A percentile compares a stretch with the other conserved stretches of the same genome.
Conservation (phyloP, 805 yeast genomes). For the Wickerhamomyces chambardii region DNA sequence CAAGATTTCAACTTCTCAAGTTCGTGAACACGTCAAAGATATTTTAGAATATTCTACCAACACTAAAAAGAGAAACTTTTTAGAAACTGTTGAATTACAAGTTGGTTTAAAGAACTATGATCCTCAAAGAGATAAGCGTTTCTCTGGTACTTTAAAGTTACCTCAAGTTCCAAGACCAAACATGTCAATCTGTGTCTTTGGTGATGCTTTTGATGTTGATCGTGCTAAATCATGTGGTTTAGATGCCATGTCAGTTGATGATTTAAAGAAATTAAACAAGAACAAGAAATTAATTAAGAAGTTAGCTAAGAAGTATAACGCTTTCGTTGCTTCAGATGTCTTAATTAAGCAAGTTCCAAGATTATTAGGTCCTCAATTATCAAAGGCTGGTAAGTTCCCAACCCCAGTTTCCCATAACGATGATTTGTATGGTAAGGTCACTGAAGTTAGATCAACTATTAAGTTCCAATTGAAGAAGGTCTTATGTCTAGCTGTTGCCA, state of each 20-base stretch:
- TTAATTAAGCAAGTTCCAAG: conserved; percentile 99
- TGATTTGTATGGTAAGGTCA: conserved; percentile 92
- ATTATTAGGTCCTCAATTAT: conserved; percentile 99
- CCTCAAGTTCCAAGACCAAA: conserved; percentile 99
- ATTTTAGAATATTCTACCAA: conserved; percentile 83
- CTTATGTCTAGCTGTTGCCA: conserved; percentile 98
- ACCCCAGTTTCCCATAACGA: conserved; percentile 99
- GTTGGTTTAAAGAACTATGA: conserved; percentile 99
- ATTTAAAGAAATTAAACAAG: conserved; percentile 99
- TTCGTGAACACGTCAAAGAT: conserved; percentile 94
- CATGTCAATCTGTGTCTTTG: conserved; percentile 99
- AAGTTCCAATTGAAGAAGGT: conserved; percentile 99
- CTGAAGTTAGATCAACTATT: conserved; percentile 98
- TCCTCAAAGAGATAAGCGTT: conserved; percentile 99
- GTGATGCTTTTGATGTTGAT: conserved; percentile 99
- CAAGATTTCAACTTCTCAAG: conserved; percentile 85
- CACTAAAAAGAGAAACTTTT: conserved; percentile 99
- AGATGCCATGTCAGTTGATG: conserved; percentile 99
- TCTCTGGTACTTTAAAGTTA: conserved; percentile 98
- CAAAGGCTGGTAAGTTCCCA: conserved; percentile 99
- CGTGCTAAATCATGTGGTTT: conserved; percentile 99
- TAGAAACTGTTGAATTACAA: conserved; percentile 99
- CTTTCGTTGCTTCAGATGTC: conserved; percentile 98
- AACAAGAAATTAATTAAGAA: conserved; percentile 99
- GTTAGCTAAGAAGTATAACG: conserved; percentile 99